These are phyloP conservation scores for Blastocystis sp. DNA, from an alignment of 352 stramenopile genomes.

Conservation along the genomic window DNA sequence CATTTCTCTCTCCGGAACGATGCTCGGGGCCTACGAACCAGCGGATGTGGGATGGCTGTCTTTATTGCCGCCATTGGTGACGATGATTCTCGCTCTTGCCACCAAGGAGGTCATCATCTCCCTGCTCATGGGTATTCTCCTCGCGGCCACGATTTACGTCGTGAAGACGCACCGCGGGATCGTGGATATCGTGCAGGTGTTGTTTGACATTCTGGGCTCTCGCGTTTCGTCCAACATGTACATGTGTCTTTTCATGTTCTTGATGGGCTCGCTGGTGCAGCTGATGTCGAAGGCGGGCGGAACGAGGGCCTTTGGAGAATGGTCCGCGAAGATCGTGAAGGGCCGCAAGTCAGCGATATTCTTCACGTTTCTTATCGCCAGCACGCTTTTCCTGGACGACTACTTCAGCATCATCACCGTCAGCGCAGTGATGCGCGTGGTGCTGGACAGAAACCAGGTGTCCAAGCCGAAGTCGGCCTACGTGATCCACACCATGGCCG, in stretches of 20 bases:
- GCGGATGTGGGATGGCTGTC: conserved; percentile 31
- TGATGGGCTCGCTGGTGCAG: conserved; percentile 43
- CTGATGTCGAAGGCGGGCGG: conserved; percentile 25
- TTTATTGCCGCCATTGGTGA: neutral
- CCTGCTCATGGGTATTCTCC: neutral
- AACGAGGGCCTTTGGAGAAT: conserved; percentile 16
- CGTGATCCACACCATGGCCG: conserved; percentile 36
- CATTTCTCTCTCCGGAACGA: neutral
- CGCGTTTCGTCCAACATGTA: conserved; percentile 5
- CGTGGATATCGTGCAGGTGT: neutral
- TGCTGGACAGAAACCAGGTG: conserved; percentile 17
- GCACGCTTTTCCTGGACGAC: conserved; percentile 39
- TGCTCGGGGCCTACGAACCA: neutral
- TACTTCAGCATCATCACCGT: conserved; percentile 53
- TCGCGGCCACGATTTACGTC: conserved; percentile 3
- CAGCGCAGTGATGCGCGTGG: neutral
- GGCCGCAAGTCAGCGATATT: neutral
- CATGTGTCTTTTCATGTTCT: conserved; percentile 32
- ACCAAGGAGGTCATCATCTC: conserved; percentile 45
- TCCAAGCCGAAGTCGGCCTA: conserved; percentile 33
- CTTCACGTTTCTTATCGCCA: neutral
- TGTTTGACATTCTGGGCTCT: conserved; percentile 9
- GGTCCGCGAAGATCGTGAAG: neutral
- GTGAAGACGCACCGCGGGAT: neutral
- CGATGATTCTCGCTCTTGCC: neutral